phyloP scores from a whole-genome alignment of 176 grass and related monocot species.

The Carex parvula region DNA sequence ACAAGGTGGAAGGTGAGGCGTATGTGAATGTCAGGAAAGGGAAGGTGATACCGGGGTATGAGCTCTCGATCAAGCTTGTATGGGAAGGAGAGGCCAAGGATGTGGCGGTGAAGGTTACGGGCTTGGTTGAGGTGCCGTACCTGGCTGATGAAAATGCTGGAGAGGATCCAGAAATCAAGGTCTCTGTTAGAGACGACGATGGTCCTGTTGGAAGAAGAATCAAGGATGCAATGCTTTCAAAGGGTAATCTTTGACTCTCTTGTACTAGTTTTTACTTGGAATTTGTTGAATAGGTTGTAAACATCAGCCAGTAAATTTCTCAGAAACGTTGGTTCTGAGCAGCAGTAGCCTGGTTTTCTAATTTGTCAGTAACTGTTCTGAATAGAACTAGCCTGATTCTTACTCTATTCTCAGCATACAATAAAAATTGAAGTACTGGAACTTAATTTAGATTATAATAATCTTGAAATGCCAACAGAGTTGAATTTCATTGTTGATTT shows the following conservation, averaged over 20 bases:
- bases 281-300: neutral
- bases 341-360: too few relatives aligned
- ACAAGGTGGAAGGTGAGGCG: conserved; percentile 91
- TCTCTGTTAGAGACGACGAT: conserved; percentile 74
- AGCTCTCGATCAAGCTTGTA: conserved; percentile 69
- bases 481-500: neutral
- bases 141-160: conserved; percentile 92
- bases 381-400: neutral
- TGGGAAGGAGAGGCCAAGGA: conserved; percentile 81
- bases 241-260: conserved; percentile 6
- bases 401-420: neutral
- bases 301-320: neutral
- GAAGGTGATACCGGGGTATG: conserved; percentile 90
- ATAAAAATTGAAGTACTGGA: neutral
- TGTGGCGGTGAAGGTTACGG: conserved; percentile 47
- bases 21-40: conserved; percentile 99
- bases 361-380: neutral
- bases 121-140: conserved; percentile 79
- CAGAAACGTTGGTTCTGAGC: too few relatives aligned
- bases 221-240: conserved; percentile 83
- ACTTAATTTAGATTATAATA: neutral
- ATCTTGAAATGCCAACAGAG: neutral
- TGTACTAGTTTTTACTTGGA: neutral
- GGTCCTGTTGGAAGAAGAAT: conserved; percentile 56
- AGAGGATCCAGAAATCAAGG: conserved; percentile 78